Evolutionary conservation across 106 monocot species (phyloP), one percentile per base, ranked within the genome.

Genomic region (Allium fistulosum): DNA sequence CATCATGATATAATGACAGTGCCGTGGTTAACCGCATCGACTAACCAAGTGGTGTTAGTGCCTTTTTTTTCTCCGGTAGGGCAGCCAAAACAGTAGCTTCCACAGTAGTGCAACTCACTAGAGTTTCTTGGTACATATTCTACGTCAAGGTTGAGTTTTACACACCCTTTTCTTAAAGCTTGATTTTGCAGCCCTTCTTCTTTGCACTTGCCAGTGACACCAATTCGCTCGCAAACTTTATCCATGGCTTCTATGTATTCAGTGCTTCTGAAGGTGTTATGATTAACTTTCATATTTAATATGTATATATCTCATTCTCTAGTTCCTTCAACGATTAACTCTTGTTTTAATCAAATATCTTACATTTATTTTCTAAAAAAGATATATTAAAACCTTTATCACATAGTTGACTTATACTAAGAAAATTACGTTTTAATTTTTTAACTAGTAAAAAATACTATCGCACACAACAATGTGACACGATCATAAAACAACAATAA

Each of bases 171-270:
- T 2, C 96, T 80, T 10, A 96, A 80, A 63, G 92, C 71, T 18
- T 78, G 80, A 67, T 96, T 96, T 76, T 92, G 88, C 63, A 92
- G 71, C 26, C 88, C 86, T 69, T 96, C 96, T 63, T 87, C 69
- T 4, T 7, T 46, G 68, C 92, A 96, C 0, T 26, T 72, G 51
- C 80, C 69, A 4, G 88, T 92, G 9, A 96, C 86, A 46, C 86
- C 88, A 13, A 97, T 59, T 66, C 96, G 80, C 62, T 78, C 67
- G 61, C 75, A 97, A 26, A 97, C 92, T 9, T 56, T 51, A 12
- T 92, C 81, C 96, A 97, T 92, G n/a, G 88, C 92, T 7, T 67
- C 71, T 51, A 26, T 0, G 72, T 92, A 96, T 27, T 84, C 82
- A 10, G 57, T 3, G 45, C 72, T 78, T 14, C 11, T 51, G 61